Evolutionary conservation across 2,329 filamentous ascomycete species (phyloP).

Genomic region (Neurospora sp.): DNA sequence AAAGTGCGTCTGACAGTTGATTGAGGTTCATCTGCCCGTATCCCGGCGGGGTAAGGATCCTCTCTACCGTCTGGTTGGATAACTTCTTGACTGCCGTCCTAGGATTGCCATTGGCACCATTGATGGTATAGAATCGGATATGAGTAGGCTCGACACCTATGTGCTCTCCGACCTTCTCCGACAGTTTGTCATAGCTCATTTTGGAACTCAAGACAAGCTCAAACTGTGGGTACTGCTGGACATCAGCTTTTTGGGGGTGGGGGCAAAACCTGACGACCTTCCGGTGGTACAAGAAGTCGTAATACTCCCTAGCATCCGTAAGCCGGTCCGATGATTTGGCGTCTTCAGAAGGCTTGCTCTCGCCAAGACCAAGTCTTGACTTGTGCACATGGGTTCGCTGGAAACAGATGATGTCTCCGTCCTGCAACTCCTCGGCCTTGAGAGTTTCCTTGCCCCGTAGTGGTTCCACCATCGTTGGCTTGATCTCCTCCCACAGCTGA

Average conservation of each 20-base stretch:
- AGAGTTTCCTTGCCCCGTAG: slow-evolving; percentile 88
- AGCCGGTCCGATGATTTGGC: slow-evolving; percentile 40
- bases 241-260: slow-evolving; percentile 47
- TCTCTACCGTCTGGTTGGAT: slow-evolving; percentile 59
- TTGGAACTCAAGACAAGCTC: slow-evolving; percentile 74
- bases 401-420: slow-evolving; percentile 95
- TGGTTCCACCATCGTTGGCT: slow-evolving; percentile 90
- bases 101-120: slow-evolving; percentile 64
- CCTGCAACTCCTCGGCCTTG: slow-evolving; percentile 86
- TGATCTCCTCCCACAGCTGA: slow-evolving; percentile 92
- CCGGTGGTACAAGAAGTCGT: slow-evolving; percentile 85
- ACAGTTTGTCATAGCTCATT: slow-evolving; percentile 80
- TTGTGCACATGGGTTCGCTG: slow-evolving; percentile 54
- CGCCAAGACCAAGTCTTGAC: slow-evolving; percentile 28
- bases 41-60: slow-evolving; percentile 69
- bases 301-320: slow-evolving; percentile 74
- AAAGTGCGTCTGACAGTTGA: slow-evolving; percentile 69
- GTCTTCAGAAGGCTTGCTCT: slow-evolving; percentile 29
- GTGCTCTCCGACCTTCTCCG: slow-evolving; percentile 71
- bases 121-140: slow-evolving; percentile 83
- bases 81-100: slow-evolving; percentile 69
- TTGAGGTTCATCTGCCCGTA: slow-evolving; percentile 60
- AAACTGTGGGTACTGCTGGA: slow-evolving; percentile 55
- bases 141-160: slow-evolving; percentile 75
- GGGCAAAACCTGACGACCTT: slow-evolving; percentile 71